A percentile compares a stretch with the other conserved stretches of the same genome.
phyloP scores from a whole-genome alignment of 495 filamentous ascomycete genomes.

The Cudoniella acicularis region DNA sequence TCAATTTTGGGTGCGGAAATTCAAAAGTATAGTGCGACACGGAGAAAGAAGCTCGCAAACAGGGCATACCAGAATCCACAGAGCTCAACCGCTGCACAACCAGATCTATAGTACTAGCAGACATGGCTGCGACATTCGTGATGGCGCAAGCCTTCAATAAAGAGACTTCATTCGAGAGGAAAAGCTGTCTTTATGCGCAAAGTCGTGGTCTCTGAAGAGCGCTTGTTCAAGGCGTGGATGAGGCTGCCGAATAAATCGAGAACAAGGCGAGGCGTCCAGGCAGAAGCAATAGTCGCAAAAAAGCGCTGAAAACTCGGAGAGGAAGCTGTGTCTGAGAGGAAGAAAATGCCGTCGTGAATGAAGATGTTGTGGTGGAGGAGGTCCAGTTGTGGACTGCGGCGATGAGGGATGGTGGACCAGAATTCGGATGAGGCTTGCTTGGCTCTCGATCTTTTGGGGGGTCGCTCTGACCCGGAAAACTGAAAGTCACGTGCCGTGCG shows the following conservation, averaged over 20 bases:
- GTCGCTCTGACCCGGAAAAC: background rate
- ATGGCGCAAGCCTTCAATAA: slow-evolving; percentile 21
- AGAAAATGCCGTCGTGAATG: background rate
- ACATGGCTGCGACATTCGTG: slow-evolving; percentile 41
- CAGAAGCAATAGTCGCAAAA: background rate
- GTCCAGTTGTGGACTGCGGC: background rate
- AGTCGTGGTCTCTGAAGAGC: background rate
- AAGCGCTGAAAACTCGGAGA: background rate
- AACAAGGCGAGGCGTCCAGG: background rate
- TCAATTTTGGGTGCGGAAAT: background rate
- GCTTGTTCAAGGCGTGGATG: background rate
- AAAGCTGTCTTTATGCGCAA: background rate
- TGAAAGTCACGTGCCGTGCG: background rate
- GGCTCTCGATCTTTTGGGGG: background rate
- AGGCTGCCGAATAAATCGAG: background rate
- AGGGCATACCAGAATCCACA: slow-evolving; percentile 43
- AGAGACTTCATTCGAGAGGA: slow-evolving; percentile 22
- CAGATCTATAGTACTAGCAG: slow-evolving; percentile 46
- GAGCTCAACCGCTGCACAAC: slow-evolving; percentile 49
- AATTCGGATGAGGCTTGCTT: background rate
- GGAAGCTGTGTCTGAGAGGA: background rate
- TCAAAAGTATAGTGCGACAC: background rate
- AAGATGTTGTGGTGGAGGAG: background rate
- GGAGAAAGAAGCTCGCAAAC: background rate
- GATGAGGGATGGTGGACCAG: no score